phyloP scores from a whole-genome alignment of 495 filamentous ascomycete species.

The Penicillium cinerascens region DNA sequence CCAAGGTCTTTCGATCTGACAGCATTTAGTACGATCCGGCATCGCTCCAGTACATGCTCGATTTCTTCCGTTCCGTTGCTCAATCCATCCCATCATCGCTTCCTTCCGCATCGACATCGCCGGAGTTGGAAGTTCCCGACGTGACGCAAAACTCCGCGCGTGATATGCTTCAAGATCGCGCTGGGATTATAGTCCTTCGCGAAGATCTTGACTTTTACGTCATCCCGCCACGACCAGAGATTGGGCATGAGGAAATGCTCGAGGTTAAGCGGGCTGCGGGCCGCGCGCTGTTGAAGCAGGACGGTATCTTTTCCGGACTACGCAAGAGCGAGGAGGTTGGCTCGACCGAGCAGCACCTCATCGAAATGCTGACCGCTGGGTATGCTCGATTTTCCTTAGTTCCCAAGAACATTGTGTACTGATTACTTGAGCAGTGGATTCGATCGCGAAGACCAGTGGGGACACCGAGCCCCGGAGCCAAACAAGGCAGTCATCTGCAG shows the following conservation, averaged over 20 bases:
- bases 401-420: background rate
- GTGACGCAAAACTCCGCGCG: conserved; percentile 64
- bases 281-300: conserved; percentile 77
- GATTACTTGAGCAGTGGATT: conserved; percentile 65
- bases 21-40: conserved; percentile 84
- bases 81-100: conserved; percentile 80
- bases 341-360: conserved; percentile 96
- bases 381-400: conserved; percentile 39
- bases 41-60: conserved; percentile 97
- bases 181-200: conserved; percentile 93
- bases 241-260: conserved; percentile 87
- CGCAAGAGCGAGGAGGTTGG: conserved; percentile 93
- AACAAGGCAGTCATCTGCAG: conserved; percentile 98
- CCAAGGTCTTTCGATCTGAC: conserved; percentile 52
- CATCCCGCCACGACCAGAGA: conserved; percentile 84
- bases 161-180: conserved; percentile 80
- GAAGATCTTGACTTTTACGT: conserved; percentile 98
- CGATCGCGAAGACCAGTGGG: conserved; percentile 92
- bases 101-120: conserved; percentile 56
- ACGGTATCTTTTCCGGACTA: conserved; percentile 94
- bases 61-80: conserved; percentile 95
- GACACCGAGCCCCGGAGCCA: conserved; percentile 90
- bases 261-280: conserved; percentile 95
- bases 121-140: conserved; percentile 64
- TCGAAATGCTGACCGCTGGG: conserved; percentile 99